Conservation (phyloP, 257 asterid genomes). For the Solanum pinnatisectum region DNA sequence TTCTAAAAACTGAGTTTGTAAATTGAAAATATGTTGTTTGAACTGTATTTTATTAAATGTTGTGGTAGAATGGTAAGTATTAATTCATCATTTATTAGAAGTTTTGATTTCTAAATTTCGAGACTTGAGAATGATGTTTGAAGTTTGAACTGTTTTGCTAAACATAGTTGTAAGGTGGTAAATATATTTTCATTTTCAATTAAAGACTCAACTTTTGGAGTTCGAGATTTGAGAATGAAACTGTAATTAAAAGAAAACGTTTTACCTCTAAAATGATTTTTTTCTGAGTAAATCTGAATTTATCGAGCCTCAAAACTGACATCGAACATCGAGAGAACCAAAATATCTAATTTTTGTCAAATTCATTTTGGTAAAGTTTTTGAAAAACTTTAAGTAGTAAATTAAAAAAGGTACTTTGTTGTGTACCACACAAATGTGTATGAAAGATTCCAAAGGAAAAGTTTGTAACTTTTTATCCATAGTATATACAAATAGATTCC, state of each 20-base stretch:
- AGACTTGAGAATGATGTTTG: background rate
- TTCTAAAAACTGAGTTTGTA: background rate
- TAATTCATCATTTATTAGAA: background rate
- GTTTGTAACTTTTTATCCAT: background rate
- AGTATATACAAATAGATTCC: background rate
- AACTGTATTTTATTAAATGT: too few species aligned
- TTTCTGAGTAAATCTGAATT: background rate
- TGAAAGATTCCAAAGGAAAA: background rate
- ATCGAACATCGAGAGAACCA: background rate
- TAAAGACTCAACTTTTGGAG: background rate
- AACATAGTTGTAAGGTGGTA: background rate
- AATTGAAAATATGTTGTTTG: background rate
- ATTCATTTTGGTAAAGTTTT: background rate
- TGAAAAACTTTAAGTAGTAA: background rate
- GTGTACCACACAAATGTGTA: background rate
- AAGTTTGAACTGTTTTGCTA: background rate
- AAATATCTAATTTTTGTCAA: background rate
- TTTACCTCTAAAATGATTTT: background rate
- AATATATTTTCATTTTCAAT: background rate
- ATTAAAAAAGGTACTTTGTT: background rate
- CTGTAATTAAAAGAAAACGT: too few species aligned
- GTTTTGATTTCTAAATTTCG: background rate
- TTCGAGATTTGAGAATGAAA: background rate
- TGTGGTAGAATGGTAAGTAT: background rate
- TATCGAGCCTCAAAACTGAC: background rate